A percentile compares a stretch with the other conserved stretches of the same genome.
Evolutionary conservation across 768 basidiomycete species (phyloP).

Genomic region (Agaricus blazei): DNA sequence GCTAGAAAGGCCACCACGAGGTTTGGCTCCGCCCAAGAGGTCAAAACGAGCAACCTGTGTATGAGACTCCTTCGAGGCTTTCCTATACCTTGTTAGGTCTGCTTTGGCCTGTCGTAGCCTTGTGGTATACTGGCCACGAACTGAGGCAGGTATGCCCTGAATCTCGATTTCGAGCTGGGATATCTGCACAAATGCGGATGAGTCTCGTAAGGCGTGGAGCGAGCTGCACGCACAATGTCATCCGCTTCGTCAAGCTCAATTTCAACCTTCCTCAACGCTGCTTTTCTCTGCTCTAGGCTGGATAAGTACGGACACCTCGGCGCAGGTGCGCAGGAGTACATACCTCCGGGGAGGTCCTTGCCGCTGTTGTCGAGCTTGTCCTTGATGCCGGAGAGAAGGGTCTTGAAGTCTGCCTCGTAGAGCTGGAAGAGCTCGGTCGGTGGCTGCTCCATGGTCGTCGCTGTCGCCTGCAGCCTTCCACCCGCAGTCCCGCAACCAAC

Average conservation of each 20-base stretch:
- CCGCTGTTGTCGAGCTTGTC: conserved; percentile 74
- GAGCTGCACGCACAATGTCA: conserved; percentile 63
- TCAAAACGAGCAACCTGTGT: conserved; percentile 63
- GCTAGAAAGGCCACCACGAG: conserved; percentile 9
- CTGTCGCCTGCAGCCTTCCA: background rate
- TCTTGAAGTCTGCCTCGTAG: conserved; percentile 82
- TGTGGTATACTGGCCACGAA: conserved; percentile 62
- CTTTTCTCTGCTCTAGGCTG: conserved; percentile 70
- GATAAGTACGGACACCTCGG: background rate
- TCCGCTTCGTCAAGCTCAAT: conserved; percentile 93
- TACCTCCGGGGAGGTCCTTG: conserved; percentile 65
- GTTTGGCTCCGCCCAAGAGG: conserved; percentile 33
- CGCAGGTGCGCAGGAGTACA: conserved; percentile 13
- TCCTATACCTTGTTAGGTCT: conserved; percentile 72
- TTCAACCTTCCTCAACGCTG: conserved; percentile 73
- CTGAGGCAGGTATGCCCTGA: conserved; percentile 84
- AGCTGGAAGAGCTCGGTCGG: conserved; percentile 69
- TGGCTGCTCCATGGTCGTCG: conserved; percentile 52
- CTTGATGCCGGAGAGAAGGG: conserved; percentile 60
- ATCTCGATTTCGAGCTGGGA: conserved; percentile 95
- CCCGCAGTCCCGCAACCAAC: background rate
- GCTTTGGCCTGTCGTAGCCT: conserved; percentile 67
- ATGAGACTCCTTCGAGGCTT: conserved; percentile 68
- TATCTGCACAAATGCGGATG: conserved; percentile 40
- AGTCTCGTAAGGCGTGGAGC: background rate